Conservation (phyloP, 768 basidiomycete genomes). For the Leccinum incarnatum region DNA sequence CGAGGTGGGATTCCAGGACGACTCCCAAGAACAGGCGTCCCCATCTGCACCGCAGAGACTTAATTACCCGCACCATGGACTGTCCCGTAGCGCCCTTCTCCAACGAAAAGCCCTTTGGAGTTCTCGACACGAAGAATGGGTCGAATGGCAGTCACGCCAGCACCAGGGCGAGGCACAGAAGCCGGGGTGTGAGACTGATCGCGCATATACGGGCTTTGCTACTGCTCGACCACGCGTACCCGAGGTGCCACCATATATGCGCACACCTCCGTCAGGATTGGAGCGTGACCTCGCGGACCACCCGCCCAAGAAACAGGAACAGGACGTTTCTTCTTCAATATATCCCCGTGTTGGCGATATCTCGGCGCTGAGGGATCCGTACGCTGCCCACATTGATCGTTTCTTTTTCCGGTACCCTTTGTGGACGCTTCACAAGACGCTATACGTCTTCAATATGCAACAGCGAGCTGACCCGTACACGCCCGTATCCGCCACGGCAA, state of each 20-base stretch:
- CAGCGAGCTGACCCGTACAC: slow-evolving; percentile 15
- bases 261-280: slow-evolving; percentile 27
- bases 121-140: slow-evolving; percentile 51
- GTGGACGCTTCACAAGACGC: slow-evolving; percentile 64
- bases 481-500: slow-evolving; percentile 16
- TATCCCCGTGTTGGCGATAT: slow-evolving; percentile 68
- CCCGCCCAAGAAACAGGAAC: slow-evolving; percentile 5
- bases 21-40: background rate
- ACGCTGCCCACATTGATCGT: slow-evolving; percentile 54
- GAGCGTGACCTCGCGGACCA: slow-evolving; percentile 26
- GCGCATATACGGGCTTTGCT: slow-evolving; percentile 31
- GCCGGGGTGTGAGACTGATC: slow-evolving; percentile 1
- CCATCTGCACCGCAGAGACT: slow-evolving; percentile 35
- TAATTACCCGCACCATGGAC: slow-evolving; percentile 54
- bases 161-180: slow-evolving; percentile 5
- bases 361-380: slow-evolving; percentile 54
- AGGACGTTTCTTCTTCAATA: slow-evolving; percentile 28
- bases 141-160: slow-evolving; percentile 31
- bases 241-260: slow-evolving; percentile 15
- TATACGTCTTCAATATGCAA: slow-evolving; percentile 64
- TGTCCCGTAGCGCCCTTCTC: slow-evolving; percentile 57
- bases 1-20: slow-evolving; percentile 3
- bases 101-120: slow-evolving; percentile 66
- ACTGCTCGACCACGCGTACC: background rate
- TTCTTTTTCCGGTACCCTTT: slow-evolving; percentile 54